Conservation (phyloP, 1,284 basidiomycete species). For the Malassezia sympodialis region DNA sequence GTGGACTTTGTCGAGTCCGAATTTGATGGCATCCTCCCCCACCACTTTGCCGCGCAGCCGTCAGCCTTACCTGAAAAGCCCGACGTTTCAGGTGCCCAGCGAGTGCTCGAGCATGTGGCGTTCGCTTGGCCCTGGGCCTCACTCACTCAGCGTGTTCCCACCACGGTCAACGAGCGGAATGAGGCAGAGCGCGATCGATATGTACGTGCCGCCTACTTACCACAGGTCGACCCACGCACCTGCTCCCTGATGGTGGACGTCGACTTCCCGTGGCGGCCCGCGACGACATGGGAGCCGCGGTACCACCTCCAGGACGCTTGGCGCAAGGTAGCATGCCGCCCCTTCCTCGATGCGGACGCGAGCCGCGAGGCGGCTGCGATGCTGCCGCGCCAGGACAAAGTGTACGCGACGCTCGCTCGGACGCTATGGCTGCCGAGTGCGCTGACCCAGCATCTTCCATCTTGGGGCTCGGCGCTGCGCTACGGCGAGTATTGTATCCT, state of each 20-base stretch:
- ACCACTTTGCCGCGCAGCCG: slow-evolving; percentile 57
- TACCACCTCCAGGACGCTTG: slow-evolving; percentile 22
- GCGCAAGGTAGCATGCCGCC: slow-evolving; percentile 26
- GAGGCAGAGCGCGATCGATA: slow-evolving; percentile 67
- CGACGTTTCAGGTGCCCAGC: background rate
- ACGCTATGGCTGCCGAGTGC: slow-evolving; percentile 29
- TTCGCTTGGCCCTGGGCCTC: slow-evolving; percentile 26
- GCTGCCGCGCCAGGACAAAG: background rate
- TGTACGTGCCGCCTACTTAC: slow-evolving; percentile 54
- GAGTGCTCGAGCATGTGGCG: slow-evolving; percentile 47
- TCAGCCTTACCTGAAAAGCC: background rate
- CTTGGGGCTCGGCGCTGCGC: slow-evolving; percentile 7
- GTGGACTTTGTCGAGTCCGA: slow-evolving; percentile 80
- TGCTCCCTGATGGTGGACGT: slow-evolving; percentile 44
- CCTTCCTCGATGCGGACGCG: slow-evolving; percentile 36
- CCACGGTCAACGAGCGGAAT: slow-evolving; percentile 78
- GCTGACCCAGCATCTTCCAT: background rate
- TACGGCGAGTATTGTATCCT: slow-evolving; percentile 39
- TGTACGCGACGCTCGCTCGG: slow-evolving; percentile 23
- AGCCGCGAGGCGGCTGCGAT: slow-evolving; percentile 19
- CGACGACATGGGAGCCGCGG: slow-evolving; percentile 24
- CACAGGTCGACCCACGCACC: slow-evolving; percentile 16
- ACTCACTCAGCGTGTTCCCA: slow-evolving; percentile 59
- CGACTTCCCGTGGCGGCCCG: background rate
- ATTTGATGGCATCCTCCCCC: slow-evolving; percentile 78